Evolutionary conservation across 208 protist genomes (phyloP).

Genomic region (Leptomonas pyrrhocoris): DNA sequence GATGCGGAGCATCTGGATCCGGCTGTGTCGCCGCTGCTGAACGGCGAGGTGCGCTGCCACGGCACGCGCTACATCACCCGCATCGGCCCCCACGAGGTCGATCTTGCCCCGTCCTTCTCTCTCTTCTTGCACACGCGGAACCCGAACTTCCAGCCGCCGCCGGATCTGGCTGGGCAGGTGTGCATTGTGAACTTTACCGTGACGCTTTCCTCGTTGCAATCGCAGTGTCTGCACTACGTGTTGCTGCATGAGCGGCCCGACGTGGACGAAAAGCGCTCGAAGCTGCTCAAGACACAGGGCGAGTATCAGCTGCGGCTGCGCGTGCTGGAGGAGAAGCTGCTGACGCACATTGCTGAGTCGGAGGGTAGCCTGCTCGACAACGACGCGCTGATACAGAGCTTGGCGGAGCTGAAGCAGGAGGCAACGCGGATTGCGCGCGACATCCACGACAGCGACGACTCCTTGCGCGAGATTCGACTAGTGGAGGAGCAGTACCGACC

Average conservation of each 20-base stretch:
- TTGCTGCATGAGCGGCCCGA: constrained; percentile 96
- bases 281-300: constrained; percentile 94
- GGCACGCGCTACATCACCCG: constrained; percentile 94
- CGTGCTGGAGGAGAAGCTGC: constrained; percentile 95
- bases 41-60: constrained; percentile 95
- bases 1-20: constrained; percentile 99
- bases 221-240: constrained; percentile 94
- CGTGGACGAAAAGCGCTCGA: constrained; percentile 91
- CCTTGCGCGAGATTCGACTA: constrained; percentile 88
- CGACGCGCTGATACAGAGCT: constrained; percentile 93
- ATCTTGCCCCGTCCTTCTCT: constrained; percentile 97
- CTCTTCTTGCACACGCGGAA: constrained; percentile 98
- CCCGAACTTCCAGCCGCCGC: constrained; percentile 93
- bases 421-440: constrained; percentile 87
- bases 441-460: constrained; percentile 91
- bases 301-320: constrained; percentile 95
- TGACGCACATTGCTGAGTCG: constrained; percentile 93
- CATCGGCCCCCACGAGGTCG: constrained; percentile 97
- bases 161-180: constrained; percentile 96
- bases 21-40: constrained; percentile 98
- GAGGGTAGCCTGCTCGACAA: constrained; percentile 98
- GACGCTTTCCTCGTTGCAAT: constrained; percentile 94
- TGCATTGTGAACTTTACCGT: constrained; percentile 99
- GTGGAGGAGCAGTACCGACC: constrained; percentile 93
- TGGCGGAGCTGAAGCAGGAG: constrained; percentile 96